phyloP scores from a whole-genome alignment of 768 basidiomycete species.

The Chiua virens region DNA sequence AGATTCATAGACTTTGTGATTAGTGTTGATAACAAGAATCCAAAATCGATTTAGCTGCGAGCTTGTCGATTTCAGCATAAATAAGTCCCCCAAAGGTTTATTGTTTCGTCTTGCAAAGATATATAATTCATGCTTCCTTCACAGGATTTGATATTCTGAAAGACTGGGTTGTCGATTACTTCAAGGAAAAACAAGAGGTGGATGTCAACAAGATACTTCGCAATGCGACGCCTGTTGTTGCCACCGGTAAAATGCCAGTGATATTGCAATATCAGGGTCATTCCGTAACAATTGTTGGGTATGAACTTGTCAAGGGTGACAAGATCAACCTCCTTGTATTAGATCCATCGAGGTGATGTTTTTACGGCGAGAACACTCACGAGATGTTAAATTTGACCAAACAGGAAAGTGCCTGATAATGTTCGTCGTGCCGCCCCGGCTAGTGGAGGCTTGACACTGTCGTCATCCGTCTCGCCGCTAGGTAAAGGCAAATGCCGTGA shows the following conservation, averaged over 20 bases:
- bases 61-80: conserved; percentile 65
- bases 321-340: conserved; percentile 67
- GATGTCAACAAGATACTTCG: conserved; percentile 55
- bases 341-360: conserved; percentile 67
- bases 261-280: conserved; percentile 84
- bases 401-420: conserved; percentile 12
- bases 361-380: conserved; percentile 3
- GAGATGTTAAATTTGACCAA: neutral
- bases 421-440: conserved; percentile 22
- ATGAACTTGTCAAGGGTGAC: conserved; percentile 63
- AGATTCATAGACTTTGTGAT: conserved; percentile 27
- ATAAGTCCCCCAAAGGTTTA: conserved; percentile 44
- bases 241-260: conserved; percentile 72
- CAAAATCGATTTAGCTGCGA: conserved; percentile 41
- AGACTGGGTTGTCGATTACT: conserved; percentile 79
- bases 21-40: neutral
- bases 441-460: conserved; percentile 4
- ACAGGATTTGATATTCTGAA: conserved; percentile 50
- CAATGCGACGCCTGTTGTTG: conserved; percentile 48
- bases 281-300: conserved; percentile 86
- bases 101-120: neutral
- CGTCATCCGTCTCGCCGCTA: conserved; percentile 2
- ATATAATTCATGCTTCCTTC: neutral
- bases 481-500: conserved; percentile 25
- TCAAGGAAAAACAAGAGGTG: conserved; percentile 39